These are phyloP conservation scores for Austroboletus novae-zelandiae DNA, from an alignment of 1,284 basidiomycete genomes.

Conservation along the genomic window DNA sequence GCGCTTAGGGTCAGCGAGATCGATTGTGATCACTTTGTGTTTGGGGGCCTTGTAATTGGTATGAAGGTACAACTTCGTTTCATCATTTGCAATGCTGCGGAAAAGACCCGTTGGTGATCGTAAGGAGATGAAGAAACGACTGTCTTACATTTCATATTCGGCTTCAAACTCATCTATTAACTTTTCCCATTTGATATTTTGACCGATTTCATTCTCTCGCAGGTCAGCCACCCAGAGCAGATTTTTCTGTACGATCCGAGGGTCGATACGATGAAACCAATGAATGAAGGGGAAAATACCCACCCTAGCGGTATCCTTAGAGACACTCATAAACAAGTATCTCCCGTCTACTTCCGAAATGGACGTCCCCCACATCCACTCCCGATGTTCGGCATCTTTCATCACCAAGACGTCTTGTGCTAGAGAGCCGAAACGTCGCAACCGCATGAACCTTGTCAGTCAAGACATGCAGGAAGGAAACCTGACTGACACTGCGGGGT, in stretches of 20 bases:
- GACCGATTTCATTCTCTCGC: slow-evolving; percentile 53
- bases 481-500: slow-evolving; percentile 57
- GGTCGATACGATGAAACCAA: not conserved
- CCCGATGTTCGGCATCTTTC: slow-evolving; percentile 61
- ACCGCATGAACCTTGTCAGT: slow-evolving; percentile 9
- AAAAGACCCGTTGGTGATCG: not conserved
- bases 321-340: slow-evolving; percentile 58
- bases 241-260: slow-evolving; percentile 52
- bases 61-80: slow-evolving; percentile 59
- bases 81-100: slow-evolving; percentile 64
- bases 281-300: slow-evolving; percentile 14
- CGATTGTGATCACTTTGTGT: slow-evolving; percentile 66
- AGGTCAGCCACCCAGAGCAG: slow-evolving; percentile 74
- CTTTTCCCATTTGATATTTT: slow-evolving; percentile 69
- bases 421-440: slow-evolving; percentile 28
- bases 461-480: not conserved
- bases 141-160: slow-evolving; percentile 58
- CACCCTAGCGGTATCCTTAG: slow-evolving; percentile 66
- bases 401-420: slow-evolving; percentile 68
- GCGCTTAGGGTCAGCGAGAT: slow-evolving; percentile 52
- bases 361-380: slow-evolving; percentile 62
- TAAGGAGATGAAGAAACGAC: not conserved
- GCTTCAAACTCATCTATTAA: slow-evolving; percentile 63
- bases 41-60: slow-evolving; percentile 69
- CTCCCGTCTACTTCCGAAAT: slow-evolving; percentile 61